Evolutionary conservation across 805 yeast species (phyloP), one percentile per base, ranked within the genome.

Genomic region (Candida yuanshanica): DNA sequence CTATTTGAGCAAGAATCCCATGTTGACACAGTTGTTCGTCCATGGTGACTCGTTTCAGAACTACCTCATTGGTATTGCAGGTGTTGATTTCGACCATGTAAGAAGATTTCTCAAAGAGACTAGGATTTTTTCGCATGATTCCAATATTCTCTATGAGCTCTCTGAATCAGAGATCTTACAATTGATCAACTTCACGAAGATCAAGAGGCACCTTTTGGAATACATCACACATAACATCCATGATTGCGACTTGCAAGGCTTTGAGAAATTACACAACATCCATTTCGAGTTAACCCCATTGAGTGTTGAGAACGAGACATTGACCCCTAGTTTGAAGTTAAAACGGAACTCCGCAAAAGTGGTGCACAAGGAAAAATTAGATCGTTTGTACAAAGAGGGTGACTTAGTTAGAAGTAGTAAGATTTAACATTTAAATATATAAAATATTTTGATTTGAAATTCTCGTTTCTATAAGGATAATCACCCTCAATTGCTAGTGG

Each of bases 261-360:
- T 74, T 55, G 89, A 81, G 58, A 75, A 72, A 44, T 42, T 82
- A 20, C 77, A 75, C 55, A 81, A 82, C 49, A 47, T 78, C 26
- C 56, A 61, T 34, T 62, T 80, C 27, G 75, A 64, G n/a, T 38
- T 75, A 27, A 83, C 79, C 47, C 85, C 87, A 9, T 63, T 81
- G 44, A 75, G 66, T 16, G 59, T 78, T 12, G 81, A 72, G 41
- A 75, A 78, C 46, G 80, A 77, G 37, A 70, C 75, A 4, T 57
- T 82, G 29, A 83, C 91, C 4, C 89, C 89, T 26, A 81, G 87
- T 7, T 55, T 75, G 45, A 77, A 77, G 55, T 59, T 76, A 41
- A 75, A 75, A 56, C 63, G 85, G 39, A 61, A 70, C 2, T 63
- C 65, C 21, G 78, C 80, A 1, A 67, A 68, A 32, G 66, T 67